Evolutionary conservation across 2,329 filamentous ascomycete genomes (phyloP), one percentile per base, ranked within the genome.

Genomic region (Trichothecium sympodiale): DNA sequence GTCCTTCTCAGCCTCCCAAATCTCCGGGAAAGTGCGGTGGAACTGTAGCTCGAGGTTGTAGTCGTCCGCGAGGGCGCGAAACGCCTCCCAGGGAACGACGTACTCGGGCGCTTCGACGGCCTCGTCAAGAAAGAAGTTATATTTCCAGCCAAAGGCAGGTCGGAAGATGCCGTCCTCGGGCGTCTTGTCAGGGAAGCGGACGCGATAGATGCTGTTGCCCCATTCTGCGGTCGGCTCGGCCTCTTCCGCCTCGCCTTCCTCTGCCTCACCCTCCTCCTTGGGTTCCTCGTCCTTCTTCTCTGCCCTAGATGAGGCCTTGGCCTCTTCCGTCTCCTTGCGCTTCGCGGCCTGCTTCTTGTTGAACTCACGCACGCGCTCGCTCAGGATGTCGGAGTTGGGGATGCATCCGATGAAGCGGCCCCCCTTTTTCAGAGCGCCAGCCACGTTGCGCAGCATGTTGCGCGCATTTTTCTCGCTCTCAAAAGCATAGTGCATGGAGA

Each of bases 401-500:
- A 95, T 95, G 48, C 85, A 87, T 20, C 91, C 91, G 38, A 98
- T 80, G 59, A 98, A 93, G 27, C 87, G 78, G 2, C 91, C 91
- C 17, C 91, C 91, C 55, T 96, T 95, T 57, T 89, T 94, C 50
- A 98, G 60, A 3, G 83, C 75, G 1, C 87, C 83, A 0, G 91
- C 81, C 3, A 98, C 89, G 52, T 98, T 98, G 50, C 79, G 75
- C 38, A 98, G 70, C 91, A 98, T 96, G 43, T 77, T 83, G 31
- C 86, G 77, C 3, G 89, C 86, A 57, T 94, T 93, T 33, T 77
- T 74, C 57, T 98, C 89, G 35, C 70, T 85, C 64, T 96, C 91
- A 48, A 96, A 98, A 5, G 91, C 88, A 56, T 98, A 98, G 62
- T 98, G 91, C 78, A 98, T 91, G 51, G 87, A 93, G 59, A 98